These are phyloP conservation scores for Corrigiola litoralis DNA, from an alignment of 179 eudicot genomes.

Conservation along the genomic window DNA sequence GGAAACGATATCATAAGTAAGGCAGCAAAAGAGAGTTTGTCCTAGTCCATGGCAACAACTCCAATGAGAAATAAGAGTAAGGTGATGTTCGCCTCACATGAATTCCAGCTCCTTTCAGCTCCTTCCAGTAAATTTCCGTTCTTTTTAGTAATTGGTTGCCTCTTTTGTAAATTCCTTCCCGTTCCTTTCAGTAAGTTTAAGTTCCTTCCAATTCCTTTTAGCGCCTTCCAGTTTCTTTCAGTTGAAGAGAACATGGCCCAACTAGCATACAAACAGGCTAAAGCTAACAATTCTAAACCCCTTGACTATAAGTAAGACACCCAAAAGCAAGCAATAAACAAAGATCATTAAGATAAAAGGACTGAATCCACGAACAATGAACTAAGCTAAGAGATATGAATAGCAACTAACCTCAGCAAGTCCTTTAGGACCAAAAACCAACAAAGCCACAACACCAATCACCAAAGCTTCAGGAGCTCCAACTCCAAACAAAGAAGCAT, in stretches of 20 bases:
- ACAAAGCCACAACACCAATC: conserved; percentile 93
- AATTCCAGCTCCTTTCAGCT: too few relatives aligned
- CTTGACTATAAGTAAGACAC: not conserved
- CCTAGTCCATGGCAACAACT: too few relatives aligned
- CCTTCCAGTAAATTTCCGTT: too few relatives aligned
- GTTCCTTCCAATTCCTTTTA: too few relatives aligned
- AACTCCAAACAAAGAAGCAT: conserved; percentile 92
- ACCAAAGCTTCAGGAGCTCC: conserved; percentile 98
- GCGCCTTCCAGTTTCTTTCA: too few relatives aligned
- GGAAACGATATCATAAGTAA: too few relatives aligned
- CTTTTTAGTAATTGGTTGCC: too few relatives aligned
- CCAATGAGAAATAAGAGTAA: too few relatives aligned
- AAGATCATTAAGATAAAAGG: not conserved
- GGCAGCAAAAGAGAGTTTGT: too few relatives aligned
- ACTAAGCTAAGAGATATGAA: not conserved
- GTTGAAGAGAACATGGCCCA: not conserved
- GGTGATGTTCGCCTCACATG: too few relatives aligned
- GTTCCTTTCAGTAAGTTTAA: too few relatives aligned
- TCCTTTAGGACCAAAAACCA: conserved; percentile 97
- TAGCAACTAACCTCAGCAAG: conserved; percentile 77
- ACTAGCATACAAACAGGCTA: not conserved
- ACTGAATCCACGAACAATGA: not conserved
- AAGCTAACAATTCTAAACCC: not conserved
- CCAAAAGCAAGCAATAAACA: not conserved
- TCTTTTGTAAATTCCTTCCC: too few relatives aligned